These are phyloP conservation scores for Psilocybe sp. DNA, from an alignment of 768 basidiomycete genomes.

Conservation along the genomic window DNA sequence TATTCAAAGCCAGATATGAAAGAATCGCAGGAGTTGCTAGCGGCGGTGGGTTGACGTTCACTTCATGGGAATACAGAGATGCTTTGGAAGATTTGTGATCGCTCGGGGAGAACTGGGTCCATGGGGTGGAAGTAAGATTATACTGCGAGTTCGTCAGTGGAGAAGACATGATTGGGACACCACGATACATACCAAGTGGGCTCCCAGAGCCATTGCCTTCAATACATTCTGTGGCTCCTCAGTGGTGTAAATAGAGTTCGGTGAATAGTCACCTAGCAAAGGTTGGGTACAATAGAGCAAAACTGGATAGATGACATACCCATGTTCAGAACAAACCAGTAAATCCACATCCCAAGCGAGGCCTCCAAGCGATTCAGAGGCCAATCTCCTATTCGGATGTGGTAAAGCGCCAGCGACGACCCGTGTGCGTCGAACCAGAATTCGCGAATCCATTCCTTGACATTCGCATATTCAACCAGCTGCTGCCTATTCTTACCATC, in stretches of 20 bases:
- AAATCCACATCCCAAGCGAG: slow-evolving; percentile 73
- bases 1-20: slow-evolving; percentile 57
- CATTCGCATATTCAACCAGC: slow-evolving; percentile 63
- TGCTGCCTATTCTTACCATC: slow-evolving; percentile 71
- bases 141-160: slow-evolving; percentile 43
- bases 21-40: slow-evolving; percentile 73
- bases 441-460: slow-evolving; percentile 61
- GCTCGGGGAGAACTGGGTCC: slow-evolving; percentile 53
- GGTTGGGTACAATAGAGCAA: slow-evolving; percentile 1
- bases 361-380: slow-evolving; percentile 49
- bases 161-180: slow-evolving; percentile 2
- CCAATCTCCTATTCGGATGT: slow-evolving; percentile 50
- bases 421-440: slow-evolving; percentile 66
- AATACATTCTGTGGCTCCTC: slow-evolving; percentile 48
- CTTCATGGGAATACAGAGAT: slow-evolving; percentile 42
- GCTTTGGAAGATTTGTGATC: slow-evolving; percentile 16
- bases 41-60: slow-evolving; percentile 53
- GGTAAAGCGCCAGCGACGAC: slow-evolving; percentile 45
- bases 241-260: slow-evolving; percentile 31
- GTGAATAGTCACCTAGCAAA: slow-evolving; percentile 44
- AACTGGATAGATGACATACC: slow-evolving; percentile 15
- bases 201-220: slow-evolving; percentile 64
- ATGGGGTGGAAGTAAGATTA: slow-evolving; percentile 51
- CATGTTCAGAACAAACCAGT: slow-evolving; percentile 69
- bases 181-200: slow-evolving; percentile 43